Base-by-base conservation (phyloP, 2,329 filamentous ascomycete species). In the Sporothrix mexicana region DNA sequence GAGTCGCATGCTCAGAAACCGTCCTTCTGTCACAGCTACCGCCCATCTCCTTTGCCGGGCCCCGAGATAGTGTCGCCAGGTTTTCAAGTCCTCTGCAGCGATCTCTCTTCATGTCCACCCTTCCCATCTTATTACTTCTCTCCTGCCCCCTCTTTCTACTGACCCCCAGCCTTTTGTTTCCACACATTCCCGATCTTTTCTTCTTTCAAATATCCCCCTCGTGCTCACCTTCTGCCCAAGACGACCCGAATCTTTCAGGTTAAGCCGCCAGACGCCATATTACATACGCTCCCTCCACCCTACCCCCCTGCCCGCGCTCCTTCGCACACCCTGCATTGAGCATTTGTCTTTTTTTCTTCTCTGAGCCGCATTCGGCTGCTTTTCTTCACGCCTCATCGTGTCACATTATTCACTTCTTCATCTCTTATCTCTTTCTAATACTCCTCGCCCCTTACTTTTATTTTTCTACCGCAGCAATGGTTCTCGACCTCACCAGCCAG, bases 241-340 rank as follows among this genome's bases (percentile, higher is more conserved):
- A 15, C 41, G n/a, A 20, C 61, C 20, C 23, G 23, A 13, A 23
- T 17, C 41, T 25, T 23, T 20, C 61, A 47, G 41, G 47, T 66
- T 20, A 36, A 36, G 30, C 30, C 43, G 45, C 45, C 45, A 51
- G 43, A 45, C 45, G 23, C 25, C 64, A 67, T 51, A 67, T 36
- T 67, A 67, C 64, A 51, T 67, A 67, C 62, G 45, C 45, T 17
- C n/a, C 47, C 64, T 36, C 45, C 47, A 67, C 45, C 15, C 13
- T 57, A 36, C 59, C 20, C 41, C 61, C 61, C 20, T 66, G 61
- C 61, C 20, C 41, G n/a, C 47, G 61, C 61, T 45, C 61, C 20
- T 45, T 25, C 36, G 41, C 41, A 43, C 61, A 47, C 25, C 30
- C 64, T 67, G 45, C 64, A 67, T 51, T 6, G 43, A 67, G 45